Percentiles rank a stretch among this genome's conserved stretches.
Conservation (phyloP, 2,329 filamentous ascomycete genomes). For the Alternaria sp. region DNA sequence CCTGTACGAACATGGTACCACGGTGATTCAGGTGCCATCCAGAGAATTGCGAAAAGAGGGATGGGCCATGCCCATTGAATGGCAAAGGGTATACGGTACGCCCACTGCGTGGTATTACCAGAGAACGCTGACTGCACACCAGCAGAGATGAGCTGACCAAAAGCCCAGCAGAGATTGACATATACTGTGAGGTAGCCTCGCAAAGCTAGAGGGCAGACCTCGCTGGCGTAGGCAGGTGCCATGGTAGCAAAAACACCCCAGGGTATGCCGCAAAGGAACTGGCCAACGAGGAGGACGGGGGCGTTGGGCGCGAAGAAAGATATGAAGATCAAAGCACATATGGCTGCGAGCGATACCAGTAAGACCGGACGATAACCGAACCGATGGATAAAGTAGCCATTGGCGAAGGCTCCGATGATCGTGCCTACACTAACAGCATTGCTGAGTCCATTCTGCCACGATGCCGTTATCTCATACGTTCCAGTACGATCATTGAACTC, state of each 20-base stretch:
- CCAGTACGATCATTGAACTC: constrained; percentile 34
- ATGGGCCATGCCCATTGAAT: constrained; percentile 76
- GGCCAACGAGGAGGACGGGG: constrained; percentile 25
- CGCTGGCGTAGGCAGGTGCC: constrained; percentile 56
- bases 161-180: constrained; percentile 41
- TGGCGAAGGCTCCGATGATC: constrained; percentile 51
- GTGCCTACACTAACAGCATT: constrained; percentile 53
- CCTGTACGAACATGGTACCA: constrained; percentile 75
- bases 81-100: constrained; percentile 69
- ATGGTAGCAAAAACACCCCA: constrained; percentile 54
- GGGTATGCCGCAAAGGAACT: constrained; percentile 41
- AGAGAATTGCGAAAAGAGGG: constrained; percentile 13
- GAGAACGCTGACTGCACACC: constrained; percentile 72
- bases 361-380: constrained; percentile 44
- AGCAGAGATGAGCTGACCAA: constrained; percentile 72
- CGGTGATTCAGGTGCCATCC: constrained; percentile 52
- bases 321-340: constrained; percentile 29
- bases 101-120: constrained; percentile 66
- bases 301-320: constrained; percentile 33
- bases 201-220: constrained; percentile 72
- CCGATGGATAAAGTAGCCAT: constrained; percentile 48
- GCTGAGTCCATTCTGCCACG: constrained; percentile 53
- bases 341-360: constrained; percentile 21
- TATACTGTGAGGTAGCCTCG: constrained; percentile 65
- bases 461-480: constrained; percentile 49